Evolutionary conservation across 2,329 filamentous ascomycete genomes (phyloP), one percentile per base, ranked within the genome.

Genomic region (Fusarium papillatum): DNA sequence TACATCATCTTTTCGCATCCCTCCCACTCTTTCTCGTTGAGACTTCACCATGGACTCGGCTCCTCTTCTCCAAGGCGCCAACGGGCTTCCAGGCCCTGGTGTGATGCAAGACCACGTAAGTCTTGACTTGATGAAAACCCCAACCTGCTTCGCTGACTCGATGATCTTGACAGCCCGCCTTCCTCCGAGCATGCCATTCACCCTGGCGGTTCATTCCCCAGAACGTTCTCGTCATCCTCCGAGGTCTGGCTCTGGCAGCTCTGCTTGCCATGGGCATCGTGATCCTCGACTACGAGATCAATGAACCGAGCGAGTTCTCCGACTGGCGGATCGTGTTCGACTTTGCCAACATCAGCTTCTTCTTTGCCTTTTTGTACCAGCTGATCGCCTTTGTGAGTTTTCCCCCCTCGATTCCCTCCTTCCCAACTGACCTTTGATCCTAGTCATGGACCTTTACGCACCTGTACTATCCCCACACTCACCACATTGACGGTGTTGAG

Each of bases 371-470:
- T 64, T 38, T 85, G 14, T 90, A 89, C 80, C 86, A 89, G 65
- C 57, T 87, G 22, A 79, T 87, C 31, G 84, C 85, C 34, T 87
- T 88, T 74, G 88, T 90, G 72, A 77, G 88, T 84, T 36, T 43
- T 19, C 26, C 17, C 2, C 2, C 7, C 14, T 2, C 2, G 19
- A 1, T 16, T 19, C 11, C 17, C 11, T 11, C 57, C 22, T 19
- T 50, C 17, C 16, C 17, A n/a, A 19, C 48, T 57, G n/a, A 41
- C 26, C 29, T 64, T 19, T 22, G 6, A 36, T 16, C n/a, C 60
- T 66, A 90, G 88, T 82, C 81, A 34, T 90, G 88, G 88, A 89
- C 87, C 0, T 87, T 86, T 62, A 88, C 88, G 60, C 88, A 90
- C 74, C 82, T 89, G 34, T 86, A 88, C 77, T 86, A 85, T 64